Evolutionary conservation across 225 moss, liverwort and hornwort species (phyloP).

Genomic region (Lunularia cruciata): DNA sequence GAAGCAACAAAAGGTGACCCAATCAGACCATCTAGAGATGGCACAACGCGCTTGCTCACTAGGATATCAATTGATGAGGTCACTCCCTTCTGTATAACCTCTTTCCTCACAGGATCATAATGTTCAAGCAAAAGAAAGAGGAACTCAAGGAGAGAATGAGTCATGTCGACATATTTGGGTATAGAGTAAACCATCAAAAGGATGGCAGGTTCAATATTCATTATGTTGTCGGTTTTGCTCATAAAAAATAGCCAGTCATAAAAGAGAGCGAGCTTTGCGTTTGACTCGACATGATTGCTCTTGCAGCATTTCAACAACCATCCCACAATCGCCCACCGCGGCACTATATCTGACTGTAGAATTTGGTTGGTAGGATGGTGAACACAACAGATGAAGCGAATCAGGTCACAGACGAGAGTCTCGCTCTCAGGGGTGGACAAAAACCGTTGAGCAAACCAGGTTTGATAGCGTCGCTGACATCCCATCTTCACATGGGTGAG

Average conservation of each 20-base stretch:
- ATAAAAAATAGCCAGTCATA: constrained; percentile 98
- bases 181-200: constrained; percentile 96
- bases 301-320: constrained; percentile 99
- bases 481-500: constrained; percentile 95
- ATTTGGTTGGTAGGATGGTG: constrained; percentile 98
- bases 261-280: constrained; percentile 92
- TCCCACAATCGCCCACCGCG: constrained; percentile 97
- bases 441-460: constrained; percentile 96
- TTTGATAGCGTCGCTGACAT: constrained; percentile 88
- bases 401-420: constrained; percentile 89
- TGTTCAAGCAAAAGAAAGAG: constrained; percentile 90
- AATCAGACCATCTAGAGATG: constrained; percentile 81
- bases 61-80: constrained; percentile 89
- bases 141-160: constrained; percentile 88
- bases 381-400: constrained; percentile 91
- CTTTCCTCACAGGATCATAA: constrained; percentile 83
- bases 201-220: constrained; percentile 98
- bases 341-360: constrained; percentile 92
- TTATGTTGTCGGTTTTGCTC: constrained; percentile 90
- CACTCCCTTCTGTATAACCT: constrained; percentile 87
- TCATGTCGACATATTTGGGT: constrained; percentile 98
- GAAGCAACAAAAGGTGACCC: constrained; percentile 61
- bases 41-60: constrained; percentile 93
- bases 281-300: constrained; percentile 94
- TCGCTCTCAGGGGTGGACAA: constrained; percentile 88